phyloP scores from a whole-genome alignment of 2,329 filamentous ascomycete genomes.

The Leptographium radiaticola region DNA sequence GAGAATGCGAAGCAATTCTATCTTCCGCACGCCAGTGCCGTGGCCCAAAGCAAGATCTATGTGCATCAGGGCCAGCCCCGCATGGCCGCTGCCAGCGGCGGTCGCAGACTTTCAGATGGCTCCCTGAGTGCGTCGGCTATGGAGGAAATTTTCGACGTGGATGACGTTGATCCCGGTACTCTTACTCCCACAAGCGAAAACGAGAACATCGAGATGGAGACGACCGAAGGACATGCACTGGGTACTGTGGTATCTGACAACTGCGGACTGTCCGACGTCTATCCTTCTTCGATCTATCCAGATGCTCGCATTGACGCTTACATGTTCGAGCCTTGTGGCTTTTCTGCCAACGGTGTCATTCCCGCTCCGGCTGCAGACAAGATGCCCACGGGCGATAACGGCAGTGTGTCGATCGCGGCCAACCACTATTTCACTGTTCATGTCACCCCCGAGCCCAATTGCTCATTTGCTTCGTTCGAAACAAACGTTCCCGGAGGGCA shows the following conservation, averaged over 20 bases:
- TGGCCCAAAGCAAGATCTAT: constrained; percentile 57
- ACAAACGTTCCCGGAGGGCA: constrained; percentile 90
- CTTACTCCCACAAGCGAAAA: constrained; percentile 45
- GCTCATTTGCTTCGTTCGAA: constrained; percentile 96
- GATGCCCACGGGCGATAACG: constrained; percentile 24
- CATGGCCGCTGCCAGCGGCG: constrained; percentile 39
- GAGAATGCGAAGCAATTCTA: constrained; percentile 62
- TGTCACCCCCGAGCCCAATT: constrained; percentile 92
- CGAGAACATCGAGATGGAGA: constrained; percentile 46
- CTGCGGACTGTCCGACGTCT: constrained; percentile 81
- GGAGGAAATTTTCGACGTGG: constrained; percentile 64
- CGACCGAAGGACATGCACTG: constrained; percentile 85
- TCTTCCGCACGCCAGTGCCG: constrained; percentile 63
- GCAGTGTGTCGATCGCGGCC: constrained; percentile 32
- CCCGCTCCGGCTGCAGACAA: constrained; percentile 55
- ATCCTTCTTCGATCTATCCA: constrained; percentile 74
- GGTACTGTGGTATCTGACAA: constrained; percentile 84
- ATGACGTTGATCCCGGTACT: constrained; percentile 51
- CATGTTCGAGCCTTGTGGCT: constrained; percentile 91
- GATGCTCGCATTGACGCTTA: constrained; percentile 93
- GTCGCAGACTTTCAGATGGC: constrained; percentile 45
- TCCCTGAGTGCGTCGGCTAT: constrained; percentile 24
- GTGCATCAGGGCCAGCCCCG: not conserved
- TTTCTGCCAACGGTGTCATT: constrained; percentile 91
- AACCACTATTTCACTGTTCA: constrained; percentile 94